Percentiles rank a stretch among this genome's conserved stretches.
Conservation (phyloP, 768 basidiomycete genomes). For the Kwoniella pini region DNA sequence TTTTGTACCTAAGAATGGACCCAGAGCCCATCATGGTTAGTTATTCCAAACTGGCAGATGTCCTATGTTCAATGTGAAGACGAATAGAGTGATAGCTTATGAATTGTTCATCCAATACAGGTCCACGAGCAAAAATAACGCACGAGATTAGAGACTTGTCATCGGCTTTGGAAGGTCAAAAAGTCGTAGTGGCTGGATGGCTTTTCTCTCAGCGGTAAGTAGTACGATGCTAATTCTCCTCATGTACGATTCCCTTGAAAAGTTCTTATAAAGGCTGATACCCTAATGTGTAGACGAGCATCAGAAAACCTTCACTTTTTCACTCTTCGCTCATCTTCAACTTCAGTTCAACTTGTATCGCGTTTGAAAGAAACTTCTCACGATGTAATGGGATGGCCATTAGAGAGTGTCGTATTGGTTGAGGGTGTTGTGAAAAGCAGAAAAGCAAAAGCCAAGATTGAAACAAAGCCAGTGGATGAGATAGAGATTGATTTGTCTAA, state of each 20-base stretch:
- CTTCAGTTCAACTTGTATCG: slow-evolving; percentile 72
- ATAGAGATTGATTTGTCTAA: slow-evolving; percentile 76
- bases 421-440: slow-evolving; percentile 68
- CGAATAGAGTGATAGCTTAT: too few relatives aligned
- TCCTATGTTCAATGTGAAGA: too few relatives aligned
- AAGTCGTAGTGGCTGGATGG: slow-evolving; percentile 78
- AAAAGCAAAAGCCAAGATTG: slow-evolving; percentile 41
- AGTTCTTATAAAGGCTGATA: too few relatives aligned
- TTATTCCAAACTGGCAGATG: not conserved
- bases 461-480: slow-evolving; percentile 61
- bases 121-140: slow-evolving; percentile 55
- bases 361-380: slow-evolving; percentile 51
- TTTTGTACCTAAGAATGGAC: slow-evolving; percentile 11
- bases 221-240: not conserved
- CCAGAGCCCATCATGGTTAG: slow-evolving; percentile 30
- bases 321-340: slow-evolving; percentile 75
- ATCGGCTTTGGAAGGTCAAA: slow-evolving; percentile 60
- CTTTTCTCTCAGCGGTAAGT: slow-evolving; percentile 76
- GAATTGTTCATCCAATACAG: slow-evolving; percentile 20
- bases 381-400: slow-evolving; percentile 65
- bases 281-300: slow-evolving; percentile 21
- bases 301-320: slow-evolving; percentile 69
- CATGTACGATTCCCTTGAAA: too few relatives aligned
- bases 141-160: slow-evolving; percentile 68
- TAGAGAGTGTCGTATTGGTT: slow-evolving; percentile 76